phyloP scores from a whole-genome alignment of 352 stramenopile genomes.

The Pythium biforme region DNA sequence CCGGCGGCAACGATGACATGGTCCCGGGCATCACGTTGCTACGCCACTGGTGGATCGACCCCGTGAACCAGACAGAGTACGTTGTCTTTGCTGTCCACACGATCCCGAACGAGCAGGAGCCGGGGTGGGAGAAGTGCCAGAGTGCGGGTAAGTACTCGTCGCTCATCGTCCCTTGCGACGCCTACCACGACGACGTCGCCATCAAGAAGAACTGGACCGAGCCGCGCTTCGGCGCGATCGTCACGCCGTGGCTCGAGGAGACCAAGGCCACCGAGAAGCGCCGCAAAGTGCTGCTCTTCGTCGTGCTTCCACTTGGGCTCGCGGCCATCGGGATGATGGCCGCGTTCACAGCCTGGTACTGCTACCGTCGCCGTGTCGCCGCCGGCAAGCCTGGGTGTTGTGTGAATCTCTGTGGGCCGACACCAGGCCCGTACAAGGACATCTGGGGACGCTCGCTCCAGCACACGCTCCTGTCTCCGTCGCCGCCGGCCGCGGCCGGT shows the following conservation, averaged over 20 bases:
- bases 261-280: conserved; percentile 22
- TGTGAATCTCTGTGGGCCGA: conserved; percentile 2
- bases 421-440: conserved; percentile 11
- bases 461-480: conserved; percentile 22
- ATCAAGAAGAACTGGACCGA: conserved; percentile 31
- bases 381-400: conserved; percentile 5
- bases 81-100: conserved; percentile 28
- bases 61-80: conserved; percentile 20
- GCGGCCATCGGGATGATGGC: conserved; percentile 20
- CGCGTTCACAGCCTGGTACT: conserved; percentile 21
- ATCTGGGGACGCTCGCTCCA: conserved; percentile 19
- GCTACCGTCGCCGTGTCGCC: conserved; percentile 24
- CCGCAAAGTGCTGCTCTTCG: conserved; percentile 27
- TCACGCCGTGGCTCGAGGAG: conserved; percentile 35
- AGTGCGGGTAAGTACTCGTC: conserved; percentile 3
- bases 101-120: conserved; percentile 14
- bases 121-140: conserved; percentile 27
- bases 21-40: conserved; percentile 25
- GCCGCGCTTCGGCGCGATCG: conserved; percentile 28
- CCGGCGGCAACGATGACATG: conserved; percentile 13
- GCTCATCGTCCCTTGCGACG: conserved; percentile 37
- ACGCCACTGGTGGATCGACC: conserved; percentile 26
- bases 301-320: conserved; percentile 35
- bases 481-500: background rate
- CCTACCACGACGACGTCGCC: conserved; percentile 9